A percentile compares a stretch with the other conserved stretches of the same genome.
Conservation (phyloP, 2,329 filamentous ascomycete species). For the Periconia macrospinosa region DNA sequence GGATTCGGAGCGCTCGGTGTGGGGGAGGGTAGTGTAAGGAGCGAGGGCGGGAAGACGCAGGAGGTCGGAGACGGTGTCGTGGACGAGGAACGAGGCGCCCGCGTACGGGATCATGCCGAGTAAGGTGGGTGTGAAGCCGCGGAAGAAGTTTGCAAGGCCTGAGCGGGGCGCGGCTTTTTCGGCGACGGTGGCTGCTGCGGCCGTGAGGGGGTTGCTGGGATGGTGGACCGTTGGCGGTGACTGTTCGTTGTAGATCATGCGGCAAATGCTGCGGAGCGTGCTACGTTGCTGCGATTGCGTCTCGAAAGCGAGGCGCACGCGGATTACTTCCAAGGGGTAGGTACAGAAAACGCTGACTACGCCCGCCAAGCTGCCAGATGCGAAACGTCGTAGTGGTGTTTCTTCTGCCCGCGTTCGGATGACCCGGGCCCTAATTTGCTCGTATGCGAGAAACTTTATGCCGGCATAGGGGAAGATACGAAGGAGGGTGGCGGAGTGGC, state of each 20-base stretch:
- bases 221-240: conserved; percentile 36
- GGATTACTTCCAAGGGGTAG: conserved; percentile 89
- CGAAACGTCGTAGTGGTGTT: conserved; percentile 74
- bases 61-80: conserved; percentile 85
- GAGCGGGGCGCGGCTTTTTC: conserved; percentile 61
- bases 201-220: conserved; percentile 44
- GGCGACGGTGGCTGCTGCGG: conserved; percentile 47
- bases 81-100: conserved; percentile 91
- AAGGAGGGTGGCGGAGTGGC: conserved; percentile 89
- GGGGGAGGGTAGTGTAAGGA: conserved; percentile 73
- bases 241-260: conserved; percentile 82
- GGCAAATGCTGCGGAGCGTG: conserved; percentile 75
- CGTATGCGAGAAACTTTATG: conserved; percentile 97
- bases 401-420: conserved; percentile 75
- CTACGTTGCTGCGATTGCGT: conserved; percentile 74
- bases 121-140: conserved; percentile 87
- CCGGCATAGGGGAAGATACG: conserved; percentile 97
- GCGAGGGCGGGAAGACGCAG: conserved; percentile 71
- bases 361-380: conserved; percentile 75
- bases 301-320: conserved; percentile 92
- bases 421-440: conserved; percentile 82
- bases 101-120: conserved; percentile 97
- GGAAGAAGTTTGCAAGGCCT: conserved; percentile 89
- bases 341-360: conserved; percentile 94
- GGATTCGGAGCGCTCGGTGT: conserved; percentile 48